Base-by-base conservation (phyloP, 139 green algal genomes). In the Penium margaritaceum region DNA sequence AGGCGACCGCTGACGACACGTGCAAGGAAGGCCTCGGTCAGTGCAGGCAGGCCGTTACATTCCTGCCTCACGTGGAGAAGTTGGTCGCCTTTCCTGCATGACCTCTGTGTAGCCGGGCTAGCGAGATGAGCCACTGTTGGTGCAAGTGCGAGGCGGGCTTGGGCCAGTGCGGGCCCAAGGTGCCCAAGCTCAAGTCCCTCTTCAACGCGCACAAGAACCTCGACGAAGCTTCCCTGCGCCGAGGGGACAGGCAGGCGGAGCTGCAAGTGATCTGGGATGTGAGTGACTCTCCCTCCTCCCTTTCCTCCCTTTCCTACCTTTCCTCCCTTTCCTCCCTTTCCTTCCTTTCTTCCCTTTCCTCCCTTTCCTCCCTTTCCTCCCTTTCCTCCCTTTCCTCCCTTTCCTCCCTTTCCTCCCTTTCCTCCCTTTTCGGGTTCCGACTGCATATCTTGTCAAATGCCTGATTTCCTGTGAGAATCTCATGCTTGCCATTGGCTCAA, bases 111-210 rank as follows among this genome's bases (percentile, higher is more conserved):
- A n/a, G n/a, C n/a, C n/a, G n/a, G n/a, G n/a, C n/a, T n/a, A n/a
- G n/a, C 32, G 27, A 27, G 24, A 72, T 72, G 64, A 72, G 64
- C 17, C 29, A 60, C 30, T 72, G 64, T 27, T 72, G 64, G 64
- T 72, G 64, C 64, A 72, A 72, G 30, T 72, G 64, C 64, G 64
- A 72, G 64, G 64, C 64, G 39, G 64, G 64, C 3, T 14, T 60
- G 64, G 64, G 41, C n/a, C 64, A 72, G 64, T 72, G 64, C 30
- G 64, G 64, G 38, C 64, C 64, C 37, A 72, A 72, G 64, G 64
- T 72, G 39, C 64, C 64, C 4, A 72, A 72, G 39, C 39, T 72
- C 24, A 72, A 72, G 64, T 30, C 64, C 21, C 64, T 72, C 27
- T 72, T 72, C 34, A 47, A 47, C 32, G 62, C 62, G 34, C 62